Conservation (phyloP, 768 basidiomycete species). For the Mycena leptocephala region DNA sequence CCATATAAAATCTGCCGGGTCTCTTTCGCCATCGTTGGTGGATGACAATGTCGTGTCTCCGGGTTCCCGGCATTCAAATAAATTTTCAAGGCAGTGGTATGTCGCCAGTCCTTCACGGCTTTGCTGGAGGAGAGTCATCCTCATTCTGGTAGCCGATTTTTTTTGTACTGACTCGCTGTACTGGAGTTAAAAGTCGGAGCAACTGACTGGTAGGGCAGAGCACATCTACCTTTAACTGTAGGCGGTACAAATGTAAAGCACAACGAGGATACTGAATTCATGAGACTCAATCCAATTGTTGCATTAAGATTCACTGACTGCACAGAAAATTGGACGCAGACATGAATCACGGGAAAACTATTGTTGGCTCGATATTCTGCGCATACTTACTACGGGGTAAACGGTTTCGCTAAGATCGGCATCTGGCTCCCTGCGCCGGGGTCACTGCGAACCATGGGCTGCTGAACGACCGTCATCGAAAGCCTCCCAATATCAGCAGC, state of each 20-base stretch:
- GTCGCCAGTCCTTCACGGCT: neutral
- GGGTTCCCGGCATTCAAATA: neutral
- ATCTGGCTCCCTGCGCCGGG: too few species aligned
- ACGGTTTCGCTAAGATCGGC: too few species aligned
- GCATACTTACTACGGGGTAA: too few species aligned
- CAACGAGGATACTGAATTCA: neutral
- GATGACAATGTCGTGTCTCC: too few species aligned
- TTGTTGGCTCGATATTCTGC: too few species aligned
- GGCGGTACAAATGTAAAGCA: neutral
- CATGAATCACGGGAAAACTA: too few species aligned
- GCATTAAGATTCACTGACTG: neutral
- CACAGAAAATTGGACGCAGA: too few species aligned
- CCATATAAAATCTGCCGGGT: too few species aligned
- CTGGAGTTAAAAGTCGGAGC: neutral
- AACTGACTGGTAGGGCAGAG: neutral
- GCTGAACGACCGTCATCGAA: too few species aligned
- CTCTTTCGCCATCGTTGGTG: too few species aligned
- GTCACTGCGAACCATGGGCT: too few species aligned
- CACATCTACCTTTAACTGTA: neutral
- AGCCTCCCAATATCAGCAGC: too few species aligned
- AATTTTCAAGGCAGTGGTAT: neutral
- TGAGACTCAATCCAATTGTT: neutral
- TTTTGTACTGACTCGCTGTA: neutral
- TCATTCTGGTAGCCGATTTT: neutral
- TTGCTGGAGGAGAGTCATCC: neutral